phyloP scores from a whole-genome alignment of 2,329 filamentous ascomycete genomes.

The Pseudodiploospora longispora region DNA sequence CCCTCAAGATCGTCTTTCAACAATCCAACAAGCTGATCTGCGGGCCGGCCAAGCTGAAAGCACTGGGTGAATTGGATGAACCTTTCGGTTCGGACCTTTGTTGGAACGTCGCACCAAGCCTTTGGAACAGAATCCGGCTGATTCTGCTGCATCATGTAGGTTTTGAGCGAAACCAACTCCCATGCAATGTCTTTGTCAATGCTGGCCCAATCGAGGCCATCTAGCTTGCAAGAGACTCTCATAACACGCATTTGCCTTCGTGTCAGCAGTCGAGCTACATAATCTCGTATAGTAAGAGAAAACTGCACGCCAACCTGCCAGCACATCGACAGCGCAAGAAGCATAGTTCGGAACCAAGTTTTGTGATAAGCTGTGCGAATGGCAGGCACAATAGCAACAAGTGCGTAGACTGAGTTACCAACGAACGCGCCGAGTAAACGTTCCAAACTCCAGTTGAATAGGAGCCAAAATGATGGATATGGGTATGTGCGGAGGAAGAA shows the following conservation, averaged over 20 bases:
- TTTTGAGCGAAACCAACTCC: conserved; percentile 8
- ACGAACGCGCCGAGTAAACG: conserved; percentile 12
- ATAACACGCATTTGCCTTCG: conserved; percentile 9
- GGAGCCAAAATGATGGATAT: conserved; percentile 11
- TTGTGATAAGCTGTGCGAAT: conserved; percentile 8
- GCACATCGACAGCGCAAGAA: conserved; percentile 12
- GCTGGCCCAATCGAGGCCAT: conserved; percentile 8
- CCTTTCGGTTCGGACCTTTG: conserved; percentile 11
- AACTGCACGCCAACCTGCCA: conserved; percentile 14
- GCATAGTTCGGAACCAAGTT: conserved; percentile 14
- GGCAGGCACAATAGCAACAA: conserved; percentile 11
- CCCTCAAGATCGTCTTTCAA: conserved; percentile 14
- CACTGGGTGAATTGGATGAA: conserved; percentile 12
- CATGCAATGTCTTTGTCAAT: conserved; percentile 7
- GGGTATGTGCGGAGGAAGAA: conserved; percentile 12
- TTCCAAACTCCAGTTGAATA: conserved; percentile 16
- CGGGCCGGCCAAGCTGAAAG: conserved; percentile 11
- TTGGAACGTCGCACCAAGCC: conserved; percentile 8
- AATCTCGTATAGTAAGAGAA: conserved; percentile 10
- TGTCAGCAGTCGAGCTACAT: conserved; percentile 7
- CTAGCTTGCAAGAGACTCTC: conserved; percentile 1
- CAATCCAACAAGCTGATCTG: conserved; percentile 13
- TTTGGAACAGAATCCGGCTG: neutral
- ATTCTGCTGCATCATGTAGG: conserved; percentile 1
- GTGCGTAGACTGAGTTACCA: conserved; percentile 13